phyloP scores from a whole-genome alignment of 306 rosid genomes.

The Coriaria nepalensis region DNA sequence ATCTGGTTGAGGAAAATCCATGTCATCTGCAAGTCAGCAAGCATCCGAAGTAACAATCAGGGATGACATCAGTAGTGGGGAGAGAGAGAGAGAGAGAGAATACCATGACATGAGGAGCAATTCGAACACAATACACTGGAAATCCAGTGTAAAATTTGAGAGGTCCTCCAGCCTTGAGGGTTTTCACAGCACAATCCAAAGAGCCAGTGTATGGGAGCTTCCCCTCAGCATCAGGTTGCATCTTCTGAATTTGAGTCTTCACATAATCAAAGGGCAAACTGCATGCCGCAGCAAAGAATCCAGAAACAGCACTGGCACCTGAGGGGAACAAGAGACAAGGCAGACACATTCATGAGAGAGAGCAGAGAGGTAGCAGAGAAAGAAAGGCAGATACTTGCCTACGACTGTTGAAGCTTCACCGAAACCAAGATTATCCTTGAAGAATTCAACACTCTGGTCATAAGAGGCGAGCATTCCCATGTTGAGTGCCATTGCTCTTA shows the following conservation, averaged over 20 bases:
- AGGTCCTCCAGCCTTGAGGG: constrained; percentile 76
- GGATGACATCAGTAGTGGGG: no score
- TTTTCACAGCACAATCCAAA: constrained; percentile 62
- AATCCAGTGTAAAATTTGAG: constrained; percentile 81
- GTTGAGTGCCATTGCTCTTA: constrained; percentile 97
- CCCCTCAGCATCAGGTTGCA: constrained; percentile 94
- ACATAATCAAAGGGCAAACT: constrained; percentile 95
- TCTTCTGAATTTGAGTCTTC: constrained; percentile 93
- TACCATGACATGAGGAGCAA: constrained; percentile 98
- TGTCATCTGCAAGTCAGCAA: constrained; percentile 54
- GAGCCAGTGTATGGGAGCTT: constrained; percentile 87
- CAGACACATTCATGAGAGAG: background rate
- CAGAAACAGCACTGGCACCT: constrained; percentile 91
- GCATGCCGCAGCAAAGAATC: constrained; percentile 90
- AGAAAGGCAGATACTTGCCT: constrained; percentile 28
- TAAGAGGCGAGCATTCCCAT: constrained; percentile 99
- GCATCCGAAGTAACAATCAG: no score
- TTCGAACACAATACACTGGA: constrained; percentile 86
- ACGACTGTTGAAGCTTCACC: constrained; percentile 73
- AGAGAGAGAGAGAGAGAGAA: constrained; percentile 12
- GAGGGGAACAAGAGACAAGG: constrained; percentile 6
- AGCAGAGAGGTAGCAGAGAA: background rate
- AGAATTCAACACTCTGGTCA: constrained; percentile 88
- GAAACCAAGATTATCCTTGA: constrained; percentile 72
- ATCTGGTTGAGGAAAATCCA: constrained; percentile 96